These are phyloP conservation scores for Nakazawaea pomicola DNA, from an alignment of 805 yeast species.

Conservation along the genomic window DNA sequence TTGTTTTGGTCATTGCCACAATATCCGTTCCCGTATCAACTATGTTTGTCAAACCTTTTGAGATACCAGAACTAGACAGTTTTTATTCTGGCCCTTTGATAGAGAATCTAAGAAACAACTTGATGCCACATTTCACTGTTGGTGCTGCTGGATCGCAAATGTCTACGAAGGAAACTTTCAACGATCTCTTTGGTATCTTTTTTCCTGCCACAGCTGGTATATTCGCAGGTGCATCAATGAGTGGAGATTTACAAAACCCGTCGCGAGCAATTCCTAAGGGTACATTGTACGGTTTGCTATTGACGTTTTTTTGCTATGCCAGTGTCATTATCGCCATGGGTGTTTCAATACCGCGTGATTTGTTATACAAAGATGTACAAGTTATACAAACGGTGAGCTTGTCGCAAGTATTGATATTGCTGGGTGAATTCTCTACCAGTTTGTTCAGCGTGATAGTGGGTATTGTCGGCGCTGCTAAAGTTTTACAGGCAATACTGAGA, in stretches of 20 bases:
- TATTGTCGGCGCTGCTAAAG: conserved; percentile 89
- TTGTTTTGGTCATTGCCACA: conserved; percentile 64
- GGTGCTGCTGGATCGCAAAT: conserved; percentile 90
- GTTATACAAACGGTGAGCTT: conserved; percentile 79
- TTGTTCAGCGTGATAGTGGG: conserved; percentile 94
- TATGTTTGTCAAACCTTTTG: conserved; percentile 59
- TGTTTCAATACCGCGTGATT: conserved; percentile 69
- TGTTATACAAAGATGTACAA: conserved; percentile 75
- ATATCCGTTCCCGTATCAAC: conserved; percentile 79
- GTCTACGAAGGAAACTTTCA: conserved; percentile 63
- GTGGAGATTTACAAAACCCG: conserved; percentile 85
- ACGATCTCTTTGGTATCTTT: conserved; percentile 86
- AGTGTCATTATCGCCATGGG: conserved; percentile 83
- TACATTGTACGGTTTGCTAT: conserved; percentile 75
- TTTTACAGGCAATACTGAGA: conserved; percentile 85
- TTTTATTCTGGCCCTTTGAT: conserved; percentile 71
- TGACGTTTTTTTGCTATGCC: conserved; percentile 74
- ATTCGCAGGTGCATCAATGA: conserved; percentile 98
- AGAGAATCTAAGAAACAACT: conserved; percentile 58
- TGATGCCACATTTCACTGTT: conserved; percentile 74
- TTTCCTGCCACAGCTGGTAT: conserved; percentile 99
- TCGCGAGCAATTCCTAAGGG: conserved; percentile 90
- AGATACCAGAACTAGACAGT: conserved; percentile 40
- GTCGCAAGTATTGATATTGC: conserved; percentile 59
- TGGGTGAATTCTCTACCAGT: conserved; percentile 92